phyloP scores from a whole-genome alignment of 306 rosid species.

The Medicago arabica region DNA sequence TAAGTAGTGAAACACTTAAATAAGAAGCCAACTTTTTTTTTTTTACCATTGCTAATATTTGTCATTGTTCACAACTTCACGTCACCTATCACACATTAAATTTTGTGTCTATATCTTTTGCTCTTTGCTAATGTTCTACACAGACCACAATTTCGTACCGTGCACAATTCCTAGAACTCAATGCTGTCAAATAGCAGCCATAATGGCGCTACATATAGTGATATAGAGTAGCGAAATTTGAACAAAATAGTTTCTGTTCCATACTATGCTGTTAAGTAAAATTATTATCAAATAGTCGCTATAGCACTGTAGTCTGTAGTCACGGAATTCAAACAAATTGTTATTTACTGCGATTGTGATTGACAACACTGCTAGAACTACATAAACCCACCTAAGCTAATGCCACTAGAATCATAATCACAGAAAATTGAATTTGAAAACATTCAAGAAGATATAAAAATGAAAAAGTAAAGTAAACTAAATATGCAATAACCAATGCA shows the following conservation, averaged over 20 bases:
- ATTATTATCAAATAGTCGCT: background rate
- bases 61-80: slow-evolving; percentile 8
- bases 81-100: background rate
- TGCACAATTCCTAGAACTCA: background rate
- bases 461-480: background rate
- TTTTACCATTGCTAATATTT: background rate
- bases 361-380: slow-evolving; percentile 1
- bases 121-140: slow-evolving; percentile 21
- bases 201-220: background rate
- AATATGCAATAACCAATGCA: slow-evolving; percentile 13
- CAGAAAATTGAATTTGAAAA: slow-evolving; percentile 11
- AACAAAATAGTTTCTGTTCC: background rate
- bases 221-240: background rate
- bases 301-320: background rate
- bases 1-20: slow-evolving; percentile 16
- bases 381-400: slow-evolving; percentile 12
- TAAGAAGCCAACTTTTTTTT: slow-evolving; percentile 2
- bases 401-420: slow-evolving; percentile 13
- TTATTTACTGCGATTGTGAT: background rate
- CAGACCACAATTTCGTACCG: background rate
- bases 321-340: background rate
- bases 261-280: background rate
- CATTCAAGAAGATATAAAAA: background rate
- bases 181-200: background rate
- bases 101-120: background rate